A percentile compares a stretch with the other conserved stretches of the same genome.
Evolutionary conservation across 169 alveolate genomes (phyloP).

Genomic region (Cryptosporidium ubiquitum): DNA sequence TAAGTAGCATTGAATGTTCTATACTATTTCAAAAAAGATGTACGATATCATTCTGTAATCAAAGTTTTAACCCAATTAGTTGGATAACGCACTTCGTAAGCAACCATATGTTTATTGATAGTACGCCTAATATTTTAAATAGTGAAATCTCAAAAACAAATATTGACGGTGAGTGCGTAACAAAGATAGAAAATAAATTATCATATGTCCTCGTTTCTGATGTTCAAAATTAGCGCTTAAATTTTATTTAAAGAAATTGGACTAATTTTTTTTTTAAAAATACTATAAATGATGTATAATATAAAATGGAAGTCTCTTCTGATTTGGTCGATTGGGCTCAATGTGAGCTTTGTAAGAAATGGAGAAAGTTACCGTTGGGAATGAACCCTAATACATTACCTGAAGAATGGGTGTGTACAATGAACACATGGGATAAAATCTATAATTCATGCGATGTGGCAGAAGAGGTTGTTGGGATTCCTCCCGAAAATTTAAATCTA

Average conservation of each 20-base stretch:
- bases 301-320: not conserved
- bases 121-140: not conserved
- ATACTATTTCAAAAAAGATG: conserved; percentile 54
- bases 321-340: conserved; percentile 75
- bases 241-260: not conserved
- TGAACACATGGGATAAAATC: conserved; percentile 67
- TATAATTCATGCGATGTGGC: conserved; percentile 41
- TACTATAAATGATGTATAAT: conserved; percentile 7
- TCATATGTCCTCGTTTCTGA: conserved; percentile 12
- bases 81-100: conserved; percentile 19
- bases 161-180: not conserved
- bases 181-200: conserved; percentile 27
- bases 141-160: not conserved
- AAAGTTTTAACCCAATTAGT: not conserved
- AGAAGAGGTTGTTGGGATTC: conserved; percentile 33
- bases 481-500: not conserved
- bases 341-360: conserved; percentile 66
- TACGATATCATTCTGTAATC: conserved; percentile 18
- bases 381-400: conserved; percentile 69
- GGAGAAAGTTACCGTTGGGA: conserved; percentile 62
- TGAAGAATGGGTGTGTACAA: conserved; percentile 71
- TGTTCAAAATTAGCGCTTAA: conserved; percentile 44
- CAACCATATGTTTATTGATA: not conserved
- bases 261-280: not conserved
- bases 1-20: conserved; percentile 41